Conservation (phyloP, 2,329 filamentous ascomycete genomes). For the Colletotrichum incanum region DNA sequence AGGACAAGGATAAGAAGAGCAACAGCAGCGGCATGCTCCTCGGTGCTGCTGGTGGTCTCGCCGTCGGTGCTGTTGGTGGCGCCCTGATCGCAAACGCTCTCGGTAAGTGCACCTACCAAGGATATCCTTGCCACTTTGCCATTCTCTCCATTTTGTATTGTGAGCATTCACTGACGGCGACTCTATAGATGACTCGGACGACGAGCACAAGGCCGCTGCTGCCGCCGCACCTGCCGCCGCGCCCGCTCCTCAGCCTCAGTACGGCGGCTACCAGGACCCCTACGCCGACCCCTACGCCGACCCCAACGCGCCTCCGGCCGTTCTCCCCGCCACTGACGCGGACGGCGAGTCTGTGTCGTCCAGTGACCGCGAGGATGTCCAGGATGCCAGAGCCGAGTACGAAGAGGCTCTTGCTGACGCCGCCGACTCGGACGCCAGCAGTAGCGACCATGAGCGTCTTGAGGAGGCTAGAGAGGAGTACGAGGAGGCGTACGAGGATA, state of each 20-base stretch:
- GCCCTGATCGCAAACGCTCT: constrained; percentile 71
- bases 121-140: background rate
- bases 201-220: constrained; percentile 40
- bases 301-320: constrained; percentile 51
- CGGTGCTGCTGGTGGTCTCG: constrained; percentile 73
- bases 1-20: constrained; percentile 58
- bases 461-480: constrained; percentile 68
- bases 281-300: constrained; percentile 36
- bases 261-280: constrained; percentile 43
- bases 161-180: background rate
- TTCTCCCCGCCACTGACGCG: constrained; percentile 56
- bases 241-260: constrained; percentile 36
- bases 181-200: constrained; percentile 41
- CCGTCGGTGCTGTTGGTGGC: constrained; percentile 70
- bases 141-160: background rate
- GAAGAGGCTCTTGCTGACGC: constrained; percentile 60
- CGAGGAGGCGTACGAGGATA: constrained; percentile 65
- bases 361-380: constrained; percentile 60
- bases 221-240: constrained; percentile 27
- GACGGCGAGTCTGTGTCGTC: constrained; percentile 60
- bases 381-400: constrained; percentile 60
- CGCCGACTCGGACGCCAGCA: constrained; percentile 62
- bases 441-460: constrained; percentile 66
- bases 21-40: constrained; percentile 70
- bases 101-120: constrained; percentile 56